Evolutionary conservation across 345 rosid genomes (phyloP).

Genomic region (Populus ilicifolia): DNA sequence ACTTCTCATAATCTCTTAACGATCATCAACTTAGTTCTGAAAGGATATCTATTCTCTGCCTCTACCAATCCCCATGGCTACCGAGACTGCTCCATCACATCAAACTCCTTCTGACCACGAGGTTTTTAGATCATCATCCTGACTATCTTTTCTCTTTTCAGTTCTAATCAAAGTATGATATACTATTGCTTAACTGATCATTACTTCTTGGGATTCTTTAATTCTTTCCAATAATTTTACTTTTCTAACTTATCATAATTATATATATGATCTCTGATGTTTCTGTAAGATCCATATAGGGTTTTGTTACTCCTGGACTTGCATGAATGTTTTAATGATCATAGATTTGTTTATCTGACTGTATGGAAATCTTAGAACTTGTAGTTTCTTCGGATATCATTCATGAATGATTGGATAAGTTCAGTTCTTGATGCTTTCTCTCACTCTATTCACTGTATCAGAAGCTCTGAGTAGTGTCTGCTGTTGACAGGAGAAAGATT

Average conservation of each 20-base stretch:
- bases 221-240: not conserved
- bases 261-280: not conserved
- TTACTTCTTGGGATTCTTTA: not conserved
- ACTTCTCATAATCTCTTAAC: not conserved
- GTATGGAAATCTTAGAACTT: not conserved
- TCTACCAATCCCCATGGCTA: conserved; percentile 4
- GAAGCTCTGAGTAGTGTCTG: not conserved
- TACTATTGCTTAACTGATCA: not conserved
- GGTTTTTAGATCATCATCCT: conserved; percentile 8
- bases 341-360: not conserved
- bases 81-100: conserved; percentile 13
- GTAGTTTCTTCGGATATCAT: not conserved
- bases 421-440: not conserved
- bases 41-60: not conserved
- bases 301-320: not conserved
- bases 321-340: not conserved
- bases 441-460: not conserved
- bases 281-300: conserved; percentile 6
- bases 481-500: not conserved
- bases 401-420: not conserved
- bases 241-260: not conserved
- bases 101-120: conserved; percentile 7
- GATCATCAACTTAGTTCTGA: not conserved
- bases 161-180: not conserved
- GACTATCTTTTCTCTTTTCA: not conserved